Conservation (phyloP, 768 basidiomycete genomes). For the Leucosporidium scottii region DNA sequence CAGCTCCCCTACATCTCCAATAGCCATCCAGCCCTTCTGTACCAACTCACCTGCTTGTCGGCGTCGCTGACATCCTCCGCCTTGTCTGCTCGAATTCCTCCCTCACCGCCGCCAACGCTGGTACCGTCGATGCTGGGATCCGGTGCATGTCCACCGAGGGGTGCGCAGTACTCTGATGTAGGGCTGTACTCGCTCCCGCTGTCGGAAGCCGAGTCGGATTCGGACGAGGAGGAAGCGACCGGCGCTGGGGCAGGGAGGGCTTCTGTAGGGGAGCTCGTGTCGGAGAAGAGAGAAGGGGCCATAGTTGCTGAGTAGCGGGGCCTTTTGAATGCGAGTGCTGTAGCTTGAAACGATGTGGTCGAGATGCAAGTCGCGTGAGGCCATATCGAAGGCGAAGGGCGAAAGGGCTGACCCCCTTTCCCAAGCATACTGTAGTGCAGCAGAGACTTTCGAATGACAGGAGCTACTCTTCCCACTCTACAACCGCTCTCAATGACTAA, state of each 20-base stretch:
- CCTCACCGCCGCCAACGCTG: constrained; percentile 19
- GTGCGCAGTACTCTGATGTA: constrained; percentile 23
- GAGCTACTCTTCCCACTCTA: too few species aligned
- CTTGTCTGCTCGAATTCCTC: constrained; percentile 9
- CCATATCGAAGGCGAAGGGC: too few species aligned
- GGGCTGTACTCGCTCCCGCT: constrained; percentile 1
- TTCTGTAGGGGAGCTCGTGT: constrained; percentile 3
- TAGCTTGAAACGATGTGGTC: background rate
- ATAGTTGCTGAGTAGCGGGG: background rate
- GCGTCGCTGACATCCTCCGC: constrained; percentile 17
- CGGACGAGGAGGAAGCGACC: constrained; percentile 3
- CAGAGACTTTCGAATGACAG: too few species aligned
- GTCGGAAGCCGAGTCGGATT: background rate
- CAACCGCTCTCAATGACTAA: too few species aligned
- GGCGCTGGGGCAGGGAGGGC: background rate
- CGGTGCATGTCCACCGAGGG: constrained; percentile 22
- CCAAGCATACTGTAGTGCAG: too few species aligned
- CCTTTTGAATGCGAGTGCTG: background rate
- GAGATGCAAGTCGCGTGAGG: background rate
- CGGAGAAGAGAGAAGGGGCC: constrained; percentile 8
- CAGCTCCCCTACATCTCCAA: background rate
- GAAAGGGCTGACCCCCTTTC: too few species aligned
- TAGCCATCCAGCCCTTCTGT: background rate
- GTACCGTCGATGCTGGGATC: constrained; percentile 30
- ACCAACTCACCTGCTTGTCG: constrained; percentile 23